A percentile compares a stretch with the other conserved stretches of the same genome.
phyloP scores from a whole-genome alignment of 139 green algal genomes.

The Trebouxia sp. region DNA sequence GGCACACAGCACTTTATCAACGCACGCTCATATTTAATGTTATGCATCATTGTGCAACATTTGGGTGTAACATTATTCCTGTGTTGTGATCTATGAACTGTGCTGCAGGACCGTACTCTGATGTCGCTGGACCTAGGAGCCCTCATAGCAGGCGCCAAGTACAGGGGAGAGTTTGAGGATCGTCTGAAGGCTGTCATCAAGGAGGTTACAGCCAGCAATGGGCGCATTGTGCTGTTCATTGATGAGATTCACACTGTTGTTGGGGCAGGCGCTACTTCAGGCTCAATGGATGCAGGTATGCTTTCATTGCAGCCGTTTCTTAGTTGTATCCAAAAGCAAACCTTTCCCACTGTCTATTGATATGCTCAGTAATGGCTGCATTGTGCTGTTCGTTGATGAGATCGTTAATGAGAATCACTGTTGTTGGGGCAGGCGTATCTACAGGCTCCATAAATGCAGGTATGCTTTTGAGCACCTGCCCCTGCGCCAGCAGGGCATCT shows the following conservation, averaged over 20 bases:
- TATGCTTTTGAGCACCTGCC: neutral
- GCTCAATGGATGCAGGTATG: constrained; percentile 90
- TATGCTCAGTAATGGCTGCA: no score
- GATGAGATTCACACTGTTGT: constrained; percentile 99
- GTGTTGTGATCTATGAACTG: no score
- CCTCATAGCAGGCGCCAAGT: constrained; percentile 97
- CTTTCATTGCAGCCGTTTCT: no score
- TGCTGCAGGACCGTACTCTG: constrained; percentile 70
- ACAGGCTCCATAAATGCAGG: constrained; percentile 86
- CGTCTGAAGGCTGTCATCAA: constrained; percentile 94
- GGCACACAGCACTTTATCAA: no score
- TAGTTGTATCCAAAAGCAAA: neutral
- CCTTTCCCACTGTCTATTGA: neutral
- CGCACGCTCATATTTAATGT: neutral
- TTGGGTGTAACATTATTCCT: no score
- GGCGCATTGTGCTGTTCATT: constrained; percentile 96
- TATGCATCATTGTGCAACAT: neutral
- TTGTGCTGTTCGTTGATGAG: constrained; percentile 98
- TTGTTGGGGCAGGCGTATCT: constrained; percentile 65
- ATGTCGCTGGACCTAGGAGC: constrained; percentile 95
- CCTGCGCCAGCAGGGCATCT: no score
- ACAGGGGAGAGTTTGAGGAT: constrained; percentile 98
- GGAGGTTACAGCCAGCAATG: constrained; percentile 85
- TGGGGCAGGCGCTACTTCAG: constrained; percentile 65
- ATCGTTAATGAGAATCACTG: constrained; percentile 87